Base-by-base conservation (phyloP, 768 basidiomycete species). In the Pisolithus microcarpus region DNA sequence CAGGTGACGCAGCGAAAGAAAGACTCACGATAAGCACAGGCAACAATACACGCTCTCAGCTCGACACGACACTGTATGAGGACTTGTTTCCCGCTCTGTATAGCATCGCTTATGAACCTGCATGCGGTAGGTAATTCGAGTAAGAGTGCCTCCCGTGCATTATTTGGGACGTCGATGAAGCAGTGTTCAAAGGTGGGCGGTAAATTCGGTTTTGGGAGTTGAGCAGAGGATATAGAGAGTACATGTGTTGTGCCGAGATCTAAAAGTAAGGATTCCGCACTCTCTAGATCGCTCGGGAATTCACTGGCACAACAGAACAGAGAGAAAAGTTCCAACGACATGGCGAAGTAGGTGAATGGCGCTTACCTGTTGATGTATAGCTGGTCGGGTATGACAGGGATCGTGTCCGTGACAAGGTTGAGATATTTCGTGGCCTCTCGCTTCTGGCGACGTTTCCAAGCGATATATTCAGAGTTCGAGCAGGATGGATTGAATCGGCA, bases 61-160 rank as follows among this genome's bases (percentile, higher is more conserved):
- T 84, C 82, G n/a, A 72, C 67, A 11, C 68, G 64, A 34, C 72
- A 81, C 61, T 81, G 74, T 19, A 84, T 73, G 21, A 84, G 75
- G 16, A 83, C 75, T 28, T 65, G 67, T 3, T 76, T 76, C 5
- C 71, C 71, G 34, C 52, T 58, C 8, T 64, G 58, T 7, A 77
- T 57, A 0, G 76, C 75, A 21, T 72, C 60, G 15, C 64, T 59
- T n/a, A 81, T 70, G 52, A 76, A 80, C 37, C 61, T 57, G 49
- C 75, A 76, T n/a, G 72, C 64, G 6, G 65, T 67, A 10, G 75
- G 75, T 4, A 84, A 67, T 7, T 71, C 68, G 21, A 78, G 58
- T 4, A 82, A 55, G 10, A 81, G 63, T 4, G 63, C 70, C 18
- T 71, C 75, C 19, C 68, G 68, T 9, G 64, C 63, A 21, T 61